A percentile compares a stretch with the other conserved stretches of the same genome.
Conservation (phyloP, 1,139 yeast genomes). For the Hanseniaspora sp. region DNA sequence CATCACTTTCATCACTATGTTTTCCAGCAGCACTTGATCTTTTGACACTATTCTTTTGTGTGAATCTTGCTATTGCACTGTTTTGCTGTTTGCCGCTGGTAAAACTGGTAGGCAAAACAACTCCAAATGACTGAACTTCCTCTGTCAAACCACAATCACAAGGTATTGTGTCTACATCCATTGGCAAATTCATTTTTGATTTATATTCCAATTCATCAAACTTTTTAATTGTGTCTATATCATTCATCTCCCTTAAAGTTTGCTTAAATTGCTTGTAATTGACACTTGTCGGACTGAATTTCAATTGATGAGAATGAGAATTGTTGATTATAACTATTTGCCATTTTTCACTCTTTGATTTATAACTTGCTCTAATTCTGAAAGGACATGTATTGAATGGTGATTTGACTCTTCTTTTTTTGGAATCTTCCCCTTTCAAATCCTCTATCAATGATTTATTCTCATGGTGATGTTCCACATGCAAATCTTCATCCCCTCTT, state of each 20-base stretch:
- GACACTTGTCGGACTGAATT: slow-evolving; percentile 28
- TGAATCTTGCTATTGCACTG: slow-evolving; percentile 1
- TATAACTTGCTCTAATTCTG: slow-evolving; percentile 56
- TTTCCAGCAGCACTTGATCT: not conserved
- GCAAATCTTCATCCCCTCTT: slow-evolving; percentile 22
- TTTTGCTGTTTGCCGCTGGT: slow-evolving; percentile 10
- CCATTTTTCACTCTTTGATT: slow-evolving; percentile 48
- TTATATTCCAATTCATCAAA: slow-evolving; percentile 31
- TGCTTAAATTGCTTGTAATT: slow-evolving; percentile 30
- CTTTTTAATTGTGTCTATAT: slow-evolving; percentile 28
- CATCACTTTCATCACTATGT: not conserved
- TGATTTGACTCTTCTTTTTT: slow-evolving; percentile 28
- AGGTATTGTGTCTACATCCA: slow-evolving; percentile 26
- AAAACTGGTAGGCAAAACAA: slow-evolving; percentile 25
- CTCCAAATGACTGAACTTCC: slow-evolving; percentile 29
- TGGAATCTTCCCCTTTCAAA: slow-evolving; percentile 8
- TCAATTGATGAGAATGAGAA: slow-evolving; percentile 34
- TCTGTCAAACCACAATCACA: slow-evolving; percentile 32
- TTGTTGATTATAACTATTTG: slow-evolving; percentile 50
- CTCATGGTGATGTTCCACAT: slow-evolving; percentile 7
- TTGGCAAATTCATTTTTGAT: slow-evolving; percentile 26
- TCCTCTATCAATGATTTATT: slow-evolving; percentile 16
- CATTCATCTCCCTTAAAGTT: slow-evolving; percentile 23
- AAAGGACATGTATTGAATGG: slow-evolving; percentile 47
- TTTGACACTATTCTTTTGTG: slow-evolving; percentile 3